phyloP scores from a whole-genome alignment of 2,329 filamentous ascomycete species.

The Aspergillus quadrilineatus region DNA sequence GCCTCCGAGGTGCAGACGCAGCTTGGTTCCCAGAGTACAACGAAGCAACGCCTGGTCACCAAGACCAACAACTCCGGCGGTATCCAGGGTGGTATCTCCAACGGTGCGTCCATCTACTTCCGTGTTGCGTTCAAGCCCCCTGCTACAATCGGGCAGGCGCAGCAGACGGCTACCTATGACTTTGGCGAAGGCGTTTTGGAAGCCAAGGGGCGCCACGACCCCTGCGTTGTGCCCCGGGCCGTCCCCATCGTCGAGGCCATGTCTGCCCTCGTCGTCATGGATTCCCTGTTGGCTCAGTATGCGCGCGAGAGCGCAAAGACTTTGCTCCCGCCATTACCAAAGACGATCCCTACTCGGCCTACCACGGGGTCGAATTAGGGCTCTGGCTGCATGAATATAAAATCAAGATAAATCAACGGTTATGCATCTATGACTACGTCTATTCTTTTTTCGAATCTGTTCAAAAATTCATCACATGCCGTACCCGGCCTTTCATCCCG shows the following conservation, averaged over 20 bases:
- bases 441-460: not conserved
- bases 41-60: conserved; percentile 66
- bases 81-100: conserved; percentile 92
- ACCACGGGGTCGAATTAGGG: conserved; percentile 14
- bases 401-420: conserved; percentile 1
- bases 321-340: conserved; percentile 45
- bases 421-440: conserved; percentile 4
- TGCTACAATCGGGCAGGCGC: conserved; percentile 86
- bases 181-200: conserved; percentile 74
- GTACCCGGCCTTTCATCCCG: not conserved
- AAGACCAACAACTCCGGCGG: conserved; percentile 94
- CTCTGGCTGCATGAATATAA: not conserved
- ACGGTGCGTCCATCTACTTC: conserved; percentile 93
- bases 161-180: conserved; percentile 78
- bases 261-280: conserved; percentile 83
- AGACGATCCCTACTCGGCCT: conserved; percentile 37
- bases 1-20: conserved; percentile 41
- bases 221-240: conserved; percentile 84
- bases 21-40: conserved; percentile 16
- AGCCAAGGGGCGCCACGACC: conserved; percentile 92
- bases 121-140: conserved; percentile 91
- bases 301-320: conserved; percentile 54
- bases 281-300: conserved; percentile 81
- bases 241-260: conserved; percentile 76
- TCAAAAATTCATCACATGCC: not conserved